These are phyloP conservation scores for Verticillium tricorpus DNA, from an alignment of 2,329 filamentous ascomycete species.

Conservation along the genomic window DNA sequence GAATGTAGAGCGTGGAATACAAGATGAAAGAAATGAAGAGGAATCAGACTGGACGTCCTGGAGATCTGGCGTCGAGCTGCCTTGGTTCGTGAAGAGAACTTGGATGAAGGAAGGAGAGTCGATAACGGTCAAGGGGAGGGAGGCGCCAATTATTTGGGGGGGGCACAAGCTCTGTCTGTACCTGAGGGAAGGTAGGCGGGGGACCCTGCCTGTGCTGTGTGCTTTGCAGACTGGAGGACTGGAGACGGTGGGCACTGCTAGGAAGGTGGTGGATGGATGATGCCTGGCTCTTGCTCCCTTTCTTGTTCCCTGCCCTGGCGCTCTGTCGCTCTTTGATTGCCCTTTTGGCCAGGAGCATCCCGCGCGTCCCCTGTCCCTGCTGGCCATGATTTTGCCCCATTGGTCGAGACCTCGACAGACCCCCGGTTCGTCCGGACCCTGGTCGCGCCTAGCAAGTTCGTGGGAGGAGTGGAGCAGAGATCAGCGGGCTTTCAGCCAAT, in stretches of 20 bases:
- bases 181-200: neutral
- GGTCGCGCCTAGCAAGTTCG: neutral
- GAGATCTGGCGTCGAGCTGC: neutral
- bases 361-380: neutral
- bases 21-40: conserved; percentile 4
- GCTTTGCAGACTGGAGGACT: neutral
- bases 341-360: neutral
- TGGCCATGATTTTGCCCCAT: neutral
- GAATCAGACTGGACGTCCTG: neutral
- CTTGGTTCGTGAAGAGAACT: neutral
- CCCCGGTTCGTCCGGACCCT: neutral
- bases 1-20: conserved; percentile 3
- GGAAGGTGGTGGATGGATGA: neutral
- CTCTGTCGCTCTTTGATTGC: conserved; percentile 5
- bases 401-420: neutral
- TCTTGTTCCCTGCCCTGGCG: neutral
- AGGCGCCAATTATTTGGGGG: conserved; percentile 8
- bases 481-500: neutral
- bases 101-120: conserved; percentile 10
- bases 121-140: conserved; percentile 19
- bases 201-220: neutral
- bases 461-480: neutral
- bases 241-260: neutral
- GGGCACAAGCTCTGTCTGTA: neutral
- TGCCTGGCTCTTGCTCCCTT: neutral